Evolutionary conservation across 257 asterid genomes (phyloP), one percentile per base, ranked within the genome.

Genomic region (Buddleja alternifolia): DNA sequence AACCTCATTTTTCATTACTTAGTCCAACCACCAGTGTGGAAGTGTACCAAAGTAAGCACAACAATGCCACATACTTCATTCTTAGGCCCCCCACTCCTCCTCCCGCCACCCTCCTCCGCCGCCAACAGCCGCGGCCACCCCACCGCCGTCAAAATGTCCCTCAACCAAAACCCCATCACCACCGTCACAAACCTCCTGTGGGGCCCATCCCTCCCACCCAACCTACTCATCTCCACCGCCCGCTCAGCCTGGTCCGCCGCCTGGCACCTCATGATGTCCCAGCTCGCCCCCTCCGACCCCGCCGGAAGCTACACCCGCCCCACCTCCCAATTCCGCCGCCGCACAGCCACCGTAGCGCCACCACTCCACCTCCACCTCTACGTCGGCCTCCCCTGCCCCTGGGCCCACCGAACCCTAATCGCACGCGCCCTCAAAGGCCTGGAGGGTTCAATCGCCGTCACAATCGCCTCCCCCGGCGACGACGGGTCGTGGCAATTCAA

Each of bases 191-290:
- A 85, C 46, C 92, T 93, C 72, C 86, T 90, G 2, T 90, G 96
- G 96, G 96, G 96, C 67, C 73, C 71, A 10, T 85, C 99, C 64
- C 96, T 90, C 65, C 99, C 99, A 0, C 99, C 99, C 42, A 84
- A 84, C 66, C 84, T 87, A 72, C 91, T 90, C 81, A 82, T 93
- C 85, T 86, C 99, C 87, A 78, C 96, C 84, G 99, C 93, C 79
- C 97, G 96, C 67, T 63, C 89, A 73, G 69, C 96, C 76, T 93
- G 99, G 99, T 87, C 91, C 75, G 41, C 93, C 77, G 80, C 79
- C 59, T 93, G 99, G 99, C 96, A 87, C 40, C 85, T 93, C 76
- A 86, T 93, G 96, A 93, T 93, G 99, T 88, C 95, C 77, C 99
- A 93, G 80, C 90, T 93, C 83, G 97, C 96, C 54, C 99, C 99